Conservation (phyloP, 305 asterid species). For the Plantago rigida region DNA sequence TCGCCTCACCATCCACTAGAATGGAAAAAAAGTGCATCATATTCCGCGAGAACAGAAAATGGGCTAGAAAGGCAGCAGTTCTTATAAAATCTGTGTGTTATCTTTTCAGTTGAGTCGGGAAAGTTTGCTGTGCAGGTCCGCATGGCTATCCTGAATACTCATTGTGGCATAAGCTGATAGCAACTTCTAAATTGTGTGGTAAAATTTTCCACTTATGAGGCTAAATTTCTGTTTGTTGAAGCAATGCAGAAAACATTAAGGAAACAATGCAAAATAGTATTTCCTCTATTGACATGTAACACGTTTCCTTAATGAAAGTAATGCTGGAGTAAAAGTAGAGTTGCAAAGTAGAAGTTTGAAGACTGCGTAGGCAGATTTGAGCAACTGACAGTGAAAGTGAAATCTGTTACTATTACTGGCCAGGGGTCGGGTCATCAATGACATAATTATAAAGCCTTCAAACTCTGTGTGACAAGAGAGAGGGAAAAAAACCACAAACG, state of each 20-base stretch:
- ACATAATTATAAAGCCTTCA: background rate
- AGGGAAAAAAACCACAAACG: slow-evolving; percentile 27
- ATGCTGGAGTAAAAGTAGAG: background rate
- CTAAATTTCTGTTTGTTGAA: slow-evolving; percentile 3
- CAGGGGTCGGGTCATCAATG: slow-evolving; percentile 1
- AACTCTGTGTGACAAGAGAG: background rate
- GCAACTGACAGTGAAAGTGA: background rate
- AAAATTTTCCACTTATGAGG: background rate
- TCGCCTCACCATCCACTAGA: slow-evolving; percentile 95
- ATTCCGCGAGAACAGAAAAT: slow-evolving; percentile 14
- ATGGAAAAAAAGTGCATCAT: slow-evolving; percentile 9
- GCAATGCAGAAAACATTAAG: slow-evolving; percentile 2
- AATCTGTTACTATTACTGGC: background rate
- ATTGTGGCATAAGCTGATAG: slow-evolving; percentile 8
- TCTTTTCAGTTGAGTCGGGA: slow-evolving; percentile 8
- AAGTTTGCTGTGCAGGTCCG: slow-evolving; percentile 1
- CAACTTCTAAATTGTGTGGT: background rate
- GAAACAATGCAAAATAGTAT: slow-evolving; percentile 6
- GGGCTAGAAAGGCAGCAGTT: slow-evolving; percentile 18
- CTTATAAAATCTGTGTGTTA: background rate
- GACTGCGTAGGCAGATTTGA: slow-evolving; percentile 9
- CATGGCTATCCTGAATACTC: slow-evolving; percentile 1
- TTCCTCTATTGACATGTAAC: background rate
- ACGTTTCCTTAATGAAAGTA: background rate
- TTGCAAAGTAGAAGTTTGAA: background rate